Conservation (phyloP, 352 stramenopile species). For the Phytopythium litorale region DNA sequence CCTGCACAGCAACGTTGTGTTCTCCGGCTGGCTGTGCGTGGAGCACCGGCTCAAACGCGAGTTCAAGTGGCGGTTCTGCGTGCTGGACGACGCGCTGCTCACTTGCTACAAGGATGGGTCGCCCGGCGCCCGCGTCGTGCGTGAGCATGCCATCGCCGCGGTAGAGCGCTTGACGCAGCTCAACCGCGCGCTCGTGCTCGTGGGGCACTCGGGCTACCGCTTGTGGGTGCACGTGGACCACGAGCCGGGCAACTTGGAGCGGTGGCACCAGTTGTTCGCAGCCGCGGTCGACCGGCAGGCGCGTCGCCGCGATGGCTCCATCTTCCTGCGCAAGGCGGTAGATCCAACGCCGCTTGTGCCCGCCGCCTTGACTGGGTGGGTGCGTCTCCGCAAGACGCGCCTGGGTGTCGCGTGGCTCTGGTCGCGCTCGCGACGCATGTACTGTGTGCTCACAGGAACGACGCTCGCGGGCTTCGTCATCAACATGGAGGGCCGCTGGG, state of each 20-base stretch:
- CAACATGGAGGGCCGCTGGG: conserved; percentile 40
- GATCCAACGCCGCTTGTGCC: neutral
- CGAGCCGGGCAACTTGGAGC: conserved; percentile 26
- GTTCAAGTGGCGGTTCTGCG: conserved; percentile 39
- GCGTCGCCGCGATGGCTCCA: conserved; percentile 12
- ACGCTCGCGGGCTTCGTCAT: conserved; percentile 31
- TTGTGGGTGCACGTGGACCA: conserved; percentile 38
- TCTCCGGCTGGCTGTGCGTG: conserved; percentile 35
- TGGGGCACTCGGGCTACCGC: conserved; percentile 17
- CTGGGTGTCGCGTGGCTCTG: conserved; percentile 19
- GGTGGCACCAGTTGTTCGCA: conserved; percentile 28
- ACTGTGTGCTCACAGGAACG: conserved; percentile 28
- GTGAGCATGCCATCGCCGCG: conserved; percentile 13
- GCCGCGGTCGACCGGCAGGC: conserved; percentile 13
- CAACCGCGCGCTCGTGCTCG: conserved; percentile 37
- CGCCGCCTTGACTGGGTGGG: conserved; percentile 23
- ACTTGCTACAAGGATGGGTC: conserved; percentile 20
- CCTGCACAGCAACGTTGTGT: conserved; percentile 10
- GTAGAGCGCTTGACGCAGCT: conserved; percentile 38
- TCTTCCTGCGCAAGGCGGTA: conserved; percentile 13
- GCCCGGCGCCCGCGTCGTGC: conserved; percentile 7
- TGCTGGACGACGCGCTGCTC: conserved; percentile 32
- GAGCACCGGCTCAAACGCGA: conserved; percentile 21
- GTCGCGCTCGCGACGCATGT: conserved; percentile 14
- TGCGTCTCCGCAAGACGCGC: conserved; percentile 15